Base-by-base conservation (phyloP, 352 stramenopile genomes). In the Phytophthora pseudosyringae region DNA sequence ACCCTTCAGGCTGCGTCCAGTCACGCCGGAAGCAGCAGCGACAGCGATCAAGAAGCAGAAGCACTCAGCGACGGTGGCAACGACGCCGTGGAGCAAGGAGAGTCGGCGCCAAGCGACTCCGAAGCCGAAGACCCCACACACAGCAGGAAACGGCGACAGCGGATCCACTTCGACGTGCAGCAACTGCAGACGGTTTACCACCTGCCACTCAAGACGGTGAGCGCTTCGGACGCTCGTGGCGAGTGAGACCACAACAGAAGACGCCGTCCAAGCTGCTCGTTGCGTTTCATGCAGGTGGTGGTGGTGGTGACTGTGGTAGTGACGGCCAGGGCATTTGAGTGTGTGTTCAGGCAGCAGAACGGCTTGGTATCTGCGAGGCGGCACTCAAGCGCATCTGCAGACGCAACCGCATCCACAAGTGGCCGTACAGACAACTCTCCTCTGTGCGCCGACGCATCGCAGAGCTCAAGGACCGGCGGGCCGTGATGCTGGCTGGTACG, bases 331-430 rank as follows among this genome's bases (percentile, higher is more conserved):
- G 33, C 44, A 13, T 28, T 63, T 56, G 59, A 53, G 50, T 39
- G 21, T 75, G 43, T 68, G 40, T 15, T 12, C 60, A 94, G 83
- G 86, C 83, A 2, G 86, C 86, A 31, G 54, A 71, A 33, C 62
- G 49, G 18, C 79, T 94, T 4, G 80, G 80, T 1, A 64, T 92
- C 26, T 94, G 84, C 15, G 86, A 94, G 50, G 86, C 81, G n/a
- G 86, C 86, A n/a, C 61, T 94, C 10, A 94, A 93, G 73, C 83
- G 86, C 2, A 89, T 92, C 36, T 94, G 86, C 43, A 81, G 86
- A 26, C 81, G 82, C 33, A 89, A 91, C 54, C 59, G 63, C 40
- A 88, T 94, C 54, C 69, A 60, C 21, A 89, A 88, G 47, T 94
- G 86, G 86, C 86, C 86, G 13, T 94, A 86, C 47, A 74, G 86